Conservation (phyloP, 202 grass and related monocot genomes). For the Dendrocalamus latiflorus region DNA sequence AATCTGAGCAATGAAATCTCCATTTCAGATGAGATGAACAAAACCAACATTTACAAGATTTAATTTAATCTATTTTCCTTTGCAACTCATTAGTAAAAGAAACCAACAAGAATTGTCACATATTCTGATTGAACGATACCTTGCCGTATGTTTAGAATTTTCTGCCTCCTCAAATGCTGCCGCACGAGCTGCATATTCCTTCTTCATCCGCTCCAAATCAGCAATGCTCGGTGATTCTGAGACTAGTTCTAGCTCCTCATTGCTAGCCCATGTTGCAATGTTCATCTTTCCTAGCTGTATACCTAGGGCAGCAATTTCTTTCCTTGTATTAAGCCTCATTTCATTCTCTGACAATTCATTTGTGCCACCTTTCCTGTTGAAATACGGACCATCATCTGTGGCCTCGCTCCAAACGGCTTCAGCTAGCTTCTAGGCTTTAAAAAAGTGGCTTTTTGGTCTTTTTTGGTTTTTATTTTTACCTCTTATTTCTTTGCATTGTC, state of each 20-base stretch:
- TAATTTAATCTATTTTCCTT: neutral
- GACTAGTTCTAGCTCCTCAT: slow-evolving; percentile 63
- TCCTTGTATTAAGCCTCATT: slow-evolving; percentile 67
- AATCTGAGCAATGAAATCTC: slow-evolving; percentile 33
- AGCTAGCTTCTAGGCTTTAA: no score
- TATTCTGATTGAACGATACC: slow-evolving; percentile 37
- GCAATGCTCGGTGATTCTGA: slow-evolving; percentile 40
- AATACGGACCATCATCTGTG: slow-evolving; percentile 36
- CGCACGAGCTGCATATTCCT: slow-evolving; percentile 66
- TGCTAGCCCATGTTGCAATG: slow-evolving; percentile 95
- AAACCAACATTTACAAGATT: neutral
- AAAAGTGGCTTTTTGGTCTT: no score
- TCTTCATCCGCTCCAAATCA: slow-evolving; percentile 48
- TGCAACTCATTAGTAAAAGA: neutral
- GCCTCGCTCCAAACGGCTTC: no score
- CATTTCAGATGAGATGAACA: neutral
- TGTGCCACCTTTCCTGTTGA: slow-evolving; percentile 42
- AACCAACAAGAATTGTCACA: neutral
- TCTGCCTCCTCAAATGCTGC: slow-evolving; percentile 79
- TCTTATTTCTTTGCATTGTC: no score
- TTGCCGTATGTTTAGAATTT: slow-evolving; percentile 73
- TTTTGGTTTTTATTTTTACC: no score
- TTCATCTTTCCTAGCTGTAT: slow-evolving; percentile 90
- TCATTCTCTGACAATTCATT: slow-evolving; percentile 71
- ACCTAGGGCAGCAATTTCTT: slow-evolving; percentile 86